These are phyloP conservation scores for Yamadazyma triangularis DNA, from an alignment of 1,139 yeast species.

Conservation along the genomic window DNA sequence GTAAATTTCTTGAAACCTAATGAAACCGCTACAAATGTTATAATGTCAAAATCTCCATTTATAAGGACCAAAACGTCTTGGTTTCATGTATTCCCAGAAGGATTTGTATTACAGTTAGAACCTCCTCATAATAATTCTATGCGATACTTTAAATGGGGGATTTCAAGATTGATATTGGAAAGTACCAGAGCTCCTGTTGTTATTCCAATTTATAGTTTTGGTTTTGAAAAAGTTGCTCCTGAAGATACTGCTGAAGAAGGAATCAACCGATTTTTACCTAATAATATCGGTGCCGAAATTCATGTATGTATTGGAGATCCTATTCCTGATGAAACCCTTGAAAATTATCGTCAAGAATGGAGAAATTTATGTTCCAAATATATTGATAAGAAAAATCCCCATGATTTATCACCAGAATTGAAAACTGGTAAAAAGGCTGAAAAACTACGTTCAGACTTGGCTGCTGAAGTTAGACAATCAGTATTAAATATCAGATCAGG, in stretches of 20 bases:
- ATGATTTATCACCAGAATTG: conserved; percentile 58
- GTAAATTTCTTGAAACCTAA: conserved; percentile 8
- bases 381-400: conserved; percentile 44
- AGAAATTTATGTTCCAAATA: conserved; percentile 51
- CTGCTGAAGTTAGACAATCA: conserved; percentile 60
- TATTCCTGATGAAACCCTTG: conserved; percentile 58
- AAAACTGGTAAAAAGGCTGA: conserved; percentile 61
- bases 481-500: conserved; percentile 56
- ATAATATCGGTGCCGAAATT: conserved; percentile 63
- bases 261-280: conserved; percentile 55
- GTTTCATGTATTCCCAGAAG: conserved; percentile 96
- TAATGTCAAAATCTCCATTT: conserved; percentile 44
- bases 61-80: conserved; percentile 66
- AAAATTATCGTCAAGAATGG: conserved; percentile 65
- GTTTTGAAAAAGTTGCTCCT: conserved; percentile 85
- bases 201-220: conserved; percentile 83
- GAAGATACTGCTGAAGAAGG: conserved; percentile 61
- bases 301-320: conserved; percentile 72
- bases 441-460: conserved; percentile 61
- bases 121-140: conserved; percentile 79
- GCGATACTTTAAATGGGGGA: conserved; percentile 97
- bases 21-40: conserved; percentile 22
- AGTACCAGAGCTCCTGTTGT: conserved; percentile 80
- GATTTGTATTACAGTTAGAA: conserved; percentile 80
- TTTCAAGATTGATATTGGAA: conserved; percentile 77